These are phyloP conservation scores for Syzygium jambos DNA, from an alignment of 345 rosid genomes.

Conservation along the genomic window DNA sequence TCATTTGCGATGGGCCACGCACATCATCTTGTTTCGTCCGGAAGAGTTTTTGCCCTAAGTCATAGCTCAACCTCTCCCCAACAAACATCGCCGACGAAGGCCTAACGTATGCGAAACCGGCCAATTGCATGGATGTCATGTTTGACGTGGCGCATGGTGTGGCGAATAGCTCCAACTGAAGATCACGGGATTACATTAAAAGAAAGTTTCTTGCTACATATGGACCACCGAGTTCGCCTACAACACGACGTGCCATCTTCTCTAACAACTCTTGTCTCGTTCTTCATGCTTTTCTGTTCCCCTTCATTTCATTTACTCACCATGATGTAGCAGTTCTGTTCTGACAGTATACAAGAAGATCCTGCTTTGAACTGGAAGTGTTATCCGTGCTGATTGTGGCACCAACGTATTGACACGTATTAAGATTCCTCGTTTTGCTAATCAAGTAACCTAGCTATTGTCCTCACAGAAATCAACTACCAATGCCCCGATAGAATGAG, in stretches of 20 bases:
- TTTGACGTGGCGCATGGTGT: not conserved
- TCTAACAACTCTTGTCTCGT: not conserved
- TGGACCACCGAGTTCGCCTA: not conserved
- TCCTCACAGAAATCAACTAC: not conserved
- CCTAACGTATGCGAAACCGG: not conserved
- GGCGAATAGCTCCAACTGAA: constrained; percentile 2
- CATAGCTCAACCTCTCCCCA: not conserved
- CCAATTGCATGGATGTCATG: not conserved
- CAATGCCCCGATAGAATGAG: not conserved
- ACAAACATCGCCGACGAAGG: not conserved
- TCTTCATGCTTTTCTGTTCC: not conserved
- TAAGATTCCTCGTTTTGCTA: not conserved
- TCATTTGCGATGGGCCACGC: too few relatives aligned
- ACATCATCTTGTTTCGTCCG: too few relatives aligned
- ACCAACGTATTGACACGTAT: not conserved
- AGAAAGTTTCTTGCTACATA: not conserved
- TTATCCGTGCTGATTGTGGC: not conserved
- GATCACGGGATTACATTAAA: constrained; percentile 1
- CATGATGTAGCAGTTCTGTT: not conserved
- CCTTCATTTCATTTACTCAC: not conserved
- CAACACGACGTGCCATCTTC: not conserved
- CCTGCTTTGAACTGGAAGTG: not conserved
- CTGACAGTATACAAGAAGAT: not conserved
- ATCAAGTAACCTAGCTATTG: not conserved
- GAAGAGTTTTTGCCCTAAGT: not conserved